These are phyloP conservation scores for Toxoplasma gondii DNA, from an alignment of 169 alveolate species.

Conservation along the genomic window DNA sequence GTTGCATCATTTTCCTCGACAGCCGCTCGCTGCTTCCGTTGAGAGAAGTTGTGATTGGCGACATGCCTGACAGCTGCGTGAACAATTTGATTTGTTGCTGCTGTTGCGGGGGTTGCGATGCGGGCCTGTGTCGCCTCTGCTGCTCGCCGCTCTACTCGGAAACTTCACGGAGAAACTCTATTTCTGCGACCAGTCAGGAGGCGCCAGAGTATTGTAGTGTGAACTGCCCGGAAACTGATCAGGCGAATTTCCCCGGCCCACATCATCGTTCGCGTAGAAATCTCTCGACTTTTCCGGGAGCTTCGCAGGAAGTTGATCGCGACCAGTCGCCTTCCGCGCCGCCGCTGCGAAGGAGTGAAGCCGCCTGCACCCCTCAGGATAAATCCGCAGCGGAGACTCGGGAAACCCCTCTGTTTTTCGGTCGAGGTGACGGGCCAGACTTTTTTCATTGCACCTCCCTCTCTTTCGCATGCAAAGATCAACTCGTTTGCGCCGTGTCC, in stretches of 20 bases:
- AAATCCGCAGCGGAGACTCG: not conserved
- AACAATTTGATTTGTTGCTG: not conserved
- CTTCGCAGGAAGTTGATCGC: not conserved
- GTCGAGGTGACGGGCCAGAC: not conserved
- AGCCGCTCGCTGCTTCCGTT: constrained; percentile 30
- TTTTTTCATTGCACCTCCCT: not conserved
- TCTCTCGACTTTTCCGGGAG: not conserved
- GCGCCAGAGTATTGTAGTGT: too few relatives aligned
- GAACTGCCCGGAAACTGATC: too few relatives aligned
- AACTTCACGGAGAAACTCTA: not conserved
- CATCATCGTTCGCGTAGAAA: not conserved
- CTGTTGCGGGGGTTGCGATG: constrained; percentile 12
- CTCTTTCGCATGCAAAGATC: not conserved
- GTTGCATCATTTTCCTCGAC: constrained; percentile 33
- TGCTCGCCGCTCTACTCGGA: not conserved
- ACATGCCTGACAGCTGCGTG: not conserved
- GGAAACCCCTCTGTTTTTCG: not conserved
- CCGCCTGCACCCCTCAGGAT: not conserved
- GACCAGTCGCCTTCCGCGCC: not conserved
- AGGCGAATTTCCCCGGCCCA: not conserved
- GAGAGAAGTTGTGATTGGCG: constrained; percentile 5
- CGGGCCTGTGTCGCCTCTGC: constrained; percentile 5
- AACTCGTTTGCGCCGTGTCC: constrained; percentile 21
- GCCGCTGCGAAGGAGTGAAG: not conserved
- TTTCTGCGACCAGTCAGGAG: too few relatives aligned